A percentile compares a stretch with the other conserved stretches of the same genome.
phyloP scores from a whole-genome alignment of 495 filamentous ascomycete species.

The Trypethelium eluteriae region DNA sequence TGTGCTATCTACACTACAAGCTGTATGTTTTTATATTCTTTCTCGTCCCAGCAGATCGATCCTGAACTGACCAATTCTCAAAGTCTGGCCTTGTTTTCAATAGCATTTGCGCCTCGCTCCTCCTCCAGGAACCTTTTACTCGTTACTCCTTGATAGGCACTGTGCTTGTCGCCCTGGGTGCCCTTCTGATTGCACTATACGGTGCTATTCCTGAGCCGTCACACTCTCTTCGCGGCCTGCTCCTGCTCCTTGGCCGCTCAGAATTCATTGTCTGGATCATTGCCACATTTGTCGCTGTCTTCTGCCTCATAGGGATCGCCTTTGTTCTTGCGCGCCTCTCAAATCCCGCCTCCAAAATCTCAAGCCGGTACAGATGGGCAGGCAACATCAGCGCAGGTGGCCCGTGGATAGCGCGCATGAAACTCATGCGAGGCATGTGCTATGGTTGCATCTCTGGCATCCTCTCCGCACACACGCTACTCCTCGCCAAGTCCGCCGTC shows the following conservation, averaged over 20 bases:
- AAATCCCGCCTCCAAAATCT: constrained; percentile 45
- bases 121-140: constrained; percentile 91
- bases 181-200: constrained; percentile 83
- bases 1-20: constrained; percentile 90
- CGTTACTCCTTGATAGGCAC: constrained; percentile 84
- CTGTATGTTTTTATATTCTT: constrained; percentile 40
- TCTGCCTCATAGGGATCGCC: constrained; percentile 56
- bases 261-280: constrained; percentile 91
- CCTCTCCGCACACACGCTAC: constrained; percentile 82
- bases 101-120: constrained; percentile 88
- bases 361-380: not conserved
- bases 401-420: constrained; percentile 46
- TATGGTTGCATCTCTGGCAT: constrained; percentile 81
- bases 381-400: not conserved
- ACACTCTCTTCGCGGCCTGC: constrained; percentile 74
- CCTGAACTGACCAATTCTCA: constrained; percentile 19
- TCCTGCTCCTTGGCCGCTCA: constrained; percentile 62
- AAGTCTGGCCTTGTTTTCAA: constrained; percentile 93
- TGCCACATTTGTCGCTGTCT: constrained; percentile 62
- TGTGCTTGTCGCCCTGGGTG: constrained; percentile 75
- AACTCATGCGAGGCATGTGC: constrained; percentile 77
- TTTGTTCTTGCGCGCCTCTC: constrained; percentile 45
- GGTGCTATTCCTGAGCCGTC: constrained; percentile 93
- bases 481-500: constrained; percentile 93
- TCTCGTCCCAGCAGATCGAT: constrained; percentile 17